Evolutionary conservation across 257 asterid genomes (phyloP).

Genomic region (Solanum commersonii): DNA sequence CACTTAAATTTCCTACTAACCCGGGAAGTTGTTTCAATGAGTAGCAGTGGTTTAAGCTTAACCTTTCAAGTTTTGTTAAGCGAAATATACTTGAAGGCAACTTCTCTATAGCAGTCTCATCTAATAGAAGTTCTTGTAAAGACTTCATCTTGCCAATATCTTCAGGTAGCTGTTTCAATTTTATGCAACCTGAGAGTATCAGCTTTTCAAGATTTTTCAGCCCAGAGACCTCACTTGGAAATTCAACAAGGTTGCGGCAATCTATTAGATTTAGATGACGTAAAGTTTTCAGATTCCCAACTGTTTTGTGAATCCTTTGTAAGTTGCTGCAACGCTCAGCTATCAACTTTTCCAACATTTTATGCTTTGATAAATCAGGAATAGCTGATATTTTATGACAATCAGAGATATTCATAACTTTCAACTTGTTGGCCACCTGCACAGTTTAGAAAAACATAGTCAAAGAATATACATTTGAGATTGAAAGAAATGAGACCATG

Average conservation of each 20-base stretch:
- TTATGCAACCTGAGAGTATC: slow-evolving; percentile 22
- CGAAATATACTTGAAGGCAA: slow-evolving; percentile 9
- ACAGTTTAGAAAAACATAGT: neutral
- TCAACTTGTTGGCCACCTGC: slow-evolving; percentile 19
- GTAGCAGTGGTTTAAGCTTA: slow-evolving; percentile 1
- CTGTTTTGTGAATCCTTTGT: slow-evolving; percentile 14
- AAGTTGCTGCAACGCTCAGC: slow-evolving; percentile 8
- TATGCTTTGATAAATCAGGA: slow-evolving; percentile 21
- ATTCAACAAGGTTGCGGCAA: slow-evolving; percentile 14
- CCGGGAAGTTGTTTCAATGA: slow-evolving; percentile 12
- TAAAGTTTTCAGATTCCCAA: slow-evolving; percentile 13
- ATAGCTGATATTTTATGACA: slow-evolving; percentile 12
- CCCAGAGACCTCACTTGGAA: slow-evolving; percentile 29
- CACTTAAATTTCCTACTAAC: slow-evolving; percentile 13
- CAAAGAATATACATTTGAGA: neutral
- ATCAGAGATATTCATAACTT: slow-evolving; percentile 11
- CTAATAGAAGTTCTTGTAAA: slow-evolving; percentile 16
- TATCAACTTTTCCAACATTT: slow-evolving; percentile 11
- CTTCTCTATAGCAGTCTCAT: slow-evolving; percentile 6
- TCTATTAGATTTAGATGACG: slow-evolving; percentile 14
- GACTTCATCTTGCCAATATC: slow-evolving; percentile 9
- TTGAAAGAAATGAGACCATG: neutral
- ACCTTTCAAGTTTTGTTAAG: slow-evolving; percentile 11
- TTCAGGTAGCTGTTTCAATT: slow-evolving; percentile 11
- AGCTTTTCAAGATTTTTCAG: slow-evolving; percentile 21